Evolutionary conservation across 2,329 filamentous ascomycete species (phyloP).

Genomic region (Hymenoscyphus albidus): DNA sequence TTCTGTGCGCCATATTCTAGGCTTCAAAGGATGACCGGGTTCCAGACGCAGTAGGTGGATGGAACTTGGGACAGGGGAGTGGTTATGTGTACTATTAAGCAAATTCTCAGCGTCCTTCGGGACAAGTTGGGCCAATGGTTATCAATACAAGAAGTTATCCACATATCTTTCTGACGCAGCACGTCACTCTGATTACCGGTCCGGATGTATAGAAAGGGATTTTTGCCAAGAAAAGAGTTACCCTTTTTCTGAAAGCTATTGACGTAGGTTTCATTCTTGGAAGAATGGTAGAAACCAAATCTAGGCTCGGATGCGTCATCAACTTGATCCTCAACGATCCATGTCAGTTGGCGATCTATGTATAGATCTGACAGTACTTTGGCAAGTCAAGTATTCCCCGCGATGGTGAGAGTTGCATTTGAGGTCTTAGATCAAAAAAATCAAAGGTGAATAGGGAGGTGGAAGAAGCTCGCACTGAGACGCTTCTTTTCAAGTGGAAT

Average conservation of each 20-base stretch:
- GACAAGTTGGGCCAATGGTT: no score
- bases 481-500: background rate
- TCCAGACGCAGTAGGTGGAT: no score
- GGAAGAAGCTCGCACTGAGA: background rate
- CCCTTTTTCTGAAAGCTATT: background rate
- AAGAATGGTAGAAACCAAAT: conserved; percentile 39
- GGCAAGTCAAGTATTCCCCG: conserved; percentile 35
- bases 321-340: conserved; percentile 22
- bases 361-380: conserved; percentile 33
- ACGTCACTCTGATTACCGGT: conserved; percentile 8
- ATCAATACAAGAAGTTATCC: no score
- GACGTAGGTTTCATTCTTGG: background rate
- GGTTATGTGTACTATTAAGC: no score
- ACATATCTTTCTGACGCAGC: no score
- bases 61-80: no score
- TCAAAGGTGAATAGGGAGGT: conserved; percentile 12
- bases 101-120: no score
- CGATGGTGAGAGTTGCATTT: conserved; percentile 40
- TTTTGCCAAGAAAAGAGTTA: conserved; percentile 7
- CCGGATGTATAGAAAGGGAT: conserved; percentile 8
- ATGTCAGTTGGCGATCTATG: conserved; percentile 35
- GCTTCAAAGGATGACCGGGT: background rate
- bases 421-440: conserved; percentile 33
- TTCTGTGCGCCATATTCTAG: background rate
- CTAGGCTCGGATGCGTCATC: conserved; percentile 37